Evolutionary conservation across 2,329 filamentous ascomycete genomes (phyloP), one percentile per base, ranked within the genome.

Genomic region (Aspergillus sp.): DNA sequence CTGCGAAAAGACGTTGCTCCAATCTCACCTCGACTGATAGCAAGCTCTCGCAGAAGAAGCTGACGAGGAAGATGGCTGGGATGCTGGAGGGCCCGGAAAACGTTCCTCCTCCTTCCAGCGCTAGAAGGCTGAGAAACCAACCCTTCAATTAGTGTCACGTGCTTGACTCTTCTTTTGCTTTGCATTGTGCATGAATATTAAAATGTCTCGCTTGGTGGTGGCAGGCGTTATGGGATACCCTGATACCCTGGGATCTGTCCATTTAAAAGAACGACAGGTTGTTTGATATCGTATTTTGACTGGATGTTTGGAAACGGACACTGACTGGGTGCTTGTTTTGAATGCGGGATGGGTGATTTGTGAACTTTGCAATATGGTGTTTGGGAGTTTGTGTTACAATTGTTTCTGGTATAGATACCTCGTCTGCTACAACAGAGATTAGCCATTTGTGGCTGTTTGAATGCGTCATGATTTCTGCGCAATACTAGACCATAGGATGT

Each of bases 21-120:
- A 62, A 69, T 56, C 68, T 69, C 10, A 65, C 65, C 10, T 63
- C 65, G 0, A 61, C 67, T 7, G 77, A 76, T 12, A 75, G 71
- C 25, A 82, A 80, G 55, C 65, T 80, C n/a, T 79, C 79, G 4
- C 73, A 79, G 30, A 82, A 77, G 57, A 69, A 72, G 63, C 66
- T 72, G 4, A 75, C 76, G 36, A 78, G 78, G 59, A 69, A 68
- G 28, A 75, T 74, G 67, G 69, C 75, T 19, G 69, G 76, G n/a
- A 72, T 76, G 56, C 69, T 77, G 60, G 79, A 80, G 57, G 80
- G 80, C 3, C 74, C 78, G 47, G 80, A 82, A 65, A 82, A 82
- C 63, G 65, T 75, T 25, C 71, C 73, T 9, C 71, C 70, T 23
- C 32, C 32, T 36, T 57, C 65, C 19, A 64, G 64, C 55, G 68